Evolutionary conservation across 495 filamentous ascomycete species (phyloP).

Genomic region (Cercophora samala): DNA sequence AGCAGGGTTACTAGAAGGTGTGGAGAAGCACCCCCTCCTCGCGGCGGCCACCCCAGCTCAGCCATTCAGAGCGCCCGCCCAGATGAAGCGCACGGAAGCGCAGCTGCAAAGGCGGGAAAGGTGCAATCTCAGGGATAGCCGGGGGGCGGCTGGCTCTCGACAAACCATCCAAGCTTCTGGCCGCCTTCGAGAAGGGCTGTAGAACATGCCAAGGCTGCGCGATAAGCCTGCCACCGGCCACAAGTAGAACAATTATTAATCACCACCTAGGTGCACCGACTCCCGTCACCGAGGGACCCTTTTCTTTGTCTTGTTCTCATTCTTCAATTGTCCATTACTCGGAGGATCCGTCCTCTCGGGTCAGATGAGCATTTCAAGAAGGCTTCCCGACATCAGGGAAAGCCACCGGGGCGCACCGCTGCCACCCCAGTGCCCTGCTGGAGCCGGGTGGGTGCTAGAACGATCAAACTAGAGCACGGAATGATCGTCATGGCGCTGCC

Average conservation of each 20-base stretch:
- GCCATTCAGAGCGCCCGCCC: constrained; percentile 19
- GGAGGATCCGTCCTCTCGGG: neutral
- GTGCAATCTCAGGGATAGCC: constrained; percentile 29
- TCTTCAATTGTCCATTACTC: neutral
- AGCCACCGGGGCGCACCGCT: neutral
- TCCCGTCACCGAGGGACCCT: too few relatives aligned
- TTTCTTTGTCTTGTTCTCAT: neutral
- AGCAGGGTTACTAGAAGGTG: constrained; percentile 21
- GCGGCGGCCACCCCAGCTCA: constrained; percentile 3
- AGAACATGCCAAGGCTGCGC: constrained; percentile 32
- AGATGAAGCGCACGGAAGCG: constrained; percentile 9
- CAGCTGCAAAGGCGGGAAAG: constrained; percentile 30
- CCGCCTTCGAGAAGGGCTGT: constrained; percentile 38
- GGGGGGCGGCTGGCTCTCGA: constrained; percentile 20
- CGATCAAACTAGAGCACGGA: constrained; percentile 9
- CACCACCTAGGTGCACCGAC: too few relatives aligned
- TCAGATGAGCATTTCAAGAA: neutral
- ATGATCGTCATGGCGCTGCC: constrained; percentile 14
- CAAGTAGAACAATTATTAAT: neutral
- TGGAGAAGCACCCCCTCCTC: constrained; percentile 19
- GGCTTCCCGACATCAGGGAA: too few relatives aligned
- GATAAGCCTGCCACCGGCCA: neutral
- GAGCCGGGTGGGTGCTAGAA: neutral
- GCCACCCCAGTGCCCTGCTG: neutral
- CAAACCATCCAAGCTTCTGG: constrained; percentile 27